Base-by-base conservation (phyloP, 176 grass and related monocot species). In the Musa troglodytarum region DNA sequence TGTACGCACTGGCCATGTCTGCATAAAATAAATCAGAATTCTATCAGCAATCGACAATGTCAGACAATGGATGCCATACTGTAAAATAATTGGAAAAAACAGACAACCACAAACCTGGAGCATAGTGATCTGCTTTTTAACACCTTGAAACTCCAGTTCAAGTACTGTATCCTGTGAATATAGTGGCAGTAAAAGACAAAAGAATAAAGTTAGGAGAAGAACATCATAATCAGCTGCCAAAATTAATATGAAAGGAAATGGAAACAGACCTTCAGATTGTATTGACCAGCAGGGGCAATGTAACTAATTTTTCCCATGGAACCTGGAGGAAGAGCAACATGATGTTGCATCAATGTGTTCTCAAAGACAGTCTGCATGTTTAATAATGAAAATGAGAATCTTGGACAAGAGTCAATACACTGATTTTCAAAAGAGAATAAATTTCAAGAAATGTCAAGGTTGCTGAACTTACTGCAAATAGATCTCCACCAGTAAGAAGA, bases 131-230 rank as follows among this genome's bases (percentile, higher is more conserved):
- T 90, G 26, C 64, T 90, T 96, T 80, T 90, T 96, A 76, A 96
- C 74, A 72, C 92, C 92, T 65, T 96, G 92, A 68, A 96, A 90
- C 72, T 96, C 92, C 69, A 96, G 68, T 54, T 96, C 92, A 51
- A 96, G 76, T 23, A 96, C 88, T 50, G 79, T 91, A 77, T 96
- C 92, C 92, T 90, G 76, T 17, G 71, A 77, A 80, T 12, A 83
- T 4, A 79, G 50, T n/a, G 34, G 17, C 29, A 74, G 28, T 57
- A 28, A 1, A 22, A 6, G 75, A 53, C 20, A 81, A 43, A 43
- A 43, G 34, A 43, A 4, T 43, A 43, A 43, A 43, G 34, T 43
- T 43, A 43, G 51, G 17, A 80, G 72, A 49, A 7, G 9, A 16
- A 69, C 24, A 82, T 19, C n/a, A 68, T 59, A 75, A 52, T 1